Evolutionary conservation across 2,329 filamentous ascomycete genomes (phyloP), one percentile per base, ranked within the genome.

Genomic region (Sclerotinia nivalis): DNA sequence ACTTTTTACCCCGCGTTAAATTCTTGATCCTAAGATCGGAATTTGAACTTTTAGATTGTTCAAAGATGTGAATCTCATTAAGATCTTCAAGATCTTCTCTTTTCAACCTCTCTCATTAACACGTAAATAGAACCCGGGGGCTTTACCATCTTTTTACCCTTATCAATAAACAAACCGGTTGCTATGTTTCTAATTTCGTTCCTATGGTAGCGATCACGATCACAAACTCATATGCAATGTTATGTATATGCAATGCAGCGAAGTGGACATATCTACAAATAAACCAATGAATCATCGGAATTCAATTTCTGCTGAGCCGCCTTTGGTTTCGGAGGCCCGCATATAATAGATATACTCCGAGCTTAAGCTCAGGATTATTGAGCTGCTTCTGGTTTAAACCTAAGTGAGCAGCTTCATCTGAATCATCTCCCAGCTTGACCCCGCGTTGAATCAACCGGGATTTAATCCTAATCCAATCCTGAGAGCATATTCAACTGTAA

Each of bases 131-230:
- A 56, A 37, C 2, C 18, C 34, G 12, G 18, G 13, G 15, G 28
- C 28, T n/a, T 45, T 22, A 25, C 31, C 22, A 18, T 20, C 4
- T 15, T 31, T 34, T 1, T 45, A n/a, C 25, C n/a, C 28, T 25
- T n/a, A 10, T 62, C 59, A 62, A n/a, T 34, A 62, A 62, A 62
- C 43, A 62, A 62, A 49, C 10, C n/a, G 43, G 59, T 49, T 62
- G 59, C 59, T 49, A 49, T 61, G 59, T 43, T 60, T 40, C 56
- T 59, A 55, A 55, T 55, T 31, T n/a, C 59, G 43, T 34, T 47
- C 6, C 20, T 55, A 55, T 54, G 25, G 52, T 34, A 22, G 52
- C 52, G 52, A 55, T 55, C 52, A 55, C 28, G 52, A 55, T 22
- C 52, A 55, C 52, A 55, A 31, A 10, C 28, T 34, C 12, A n/a